Evolutionary conservation across 257 asterid genomes (phyloP).

Genomic region (Forsythia suspensa): DNA sequence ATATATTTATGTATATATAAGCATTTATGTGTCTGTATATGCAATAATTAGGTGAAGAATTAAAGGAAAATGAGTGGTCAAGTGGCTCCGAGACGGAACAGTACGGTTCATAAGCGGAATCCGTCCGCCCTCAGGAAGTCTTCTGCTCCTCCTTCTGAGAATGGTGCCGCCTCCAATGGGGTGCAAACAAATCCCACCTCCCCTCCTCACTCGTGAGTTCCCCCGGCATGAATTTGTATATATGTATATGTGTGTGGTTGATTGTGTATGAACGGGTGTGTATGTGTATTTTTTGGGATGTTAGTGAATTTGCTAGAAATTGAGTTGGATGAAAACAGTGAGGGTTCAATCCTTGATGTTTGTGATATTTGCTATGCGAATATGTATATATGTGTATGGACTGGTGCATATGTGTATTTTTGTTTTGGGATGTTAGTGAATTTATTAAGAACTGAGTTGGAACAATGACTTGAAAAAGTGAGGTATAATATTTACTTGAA

Average conservation of each 20-base stretch:
- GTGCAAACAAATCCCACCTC: constrained; percentile 50
- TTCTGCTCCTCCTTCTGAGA: constrained; percentile 44
- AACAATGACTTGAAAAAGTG: background rate
- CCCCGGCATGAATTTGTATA: background rate
- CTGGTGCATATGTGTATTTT: background rate
- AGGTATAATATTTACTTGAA: background rate
- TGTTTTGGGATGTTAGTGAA: background rate
- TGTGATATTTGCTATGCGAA: background rate
- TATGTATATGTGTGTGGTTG: background rate
- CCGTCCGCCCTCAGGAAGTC: constrained; percentile 42
- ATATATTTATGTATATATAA: background rate
- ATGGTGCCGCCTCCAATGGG: constrained; percentile 46
- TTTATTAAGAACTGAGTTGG: background rate
- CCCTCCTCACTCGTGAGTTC: constrained; percentile 55
- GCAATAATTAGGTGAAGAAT: background rate
- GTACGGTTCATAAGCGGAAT: constrained; percentile 46
- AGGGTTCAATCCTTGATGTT: background rate
- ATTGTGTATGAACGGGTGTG: background rate
- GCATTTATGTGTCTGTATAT: background rate
- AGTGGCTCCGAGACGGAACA: constrained; percentile 54
- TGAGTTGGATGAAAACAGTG: background rate
- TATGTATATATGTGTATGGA: background rate
- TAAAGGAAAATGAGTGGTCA: constrained; percentile 44
- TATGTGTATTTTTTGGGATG: background rate
- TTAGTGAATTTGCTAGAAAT: background rate